Evolutionary conservation across 108 stramenopile genomes (phyloP).

Genomic region (Cyclotella choctawhatcheeana): DNA sequence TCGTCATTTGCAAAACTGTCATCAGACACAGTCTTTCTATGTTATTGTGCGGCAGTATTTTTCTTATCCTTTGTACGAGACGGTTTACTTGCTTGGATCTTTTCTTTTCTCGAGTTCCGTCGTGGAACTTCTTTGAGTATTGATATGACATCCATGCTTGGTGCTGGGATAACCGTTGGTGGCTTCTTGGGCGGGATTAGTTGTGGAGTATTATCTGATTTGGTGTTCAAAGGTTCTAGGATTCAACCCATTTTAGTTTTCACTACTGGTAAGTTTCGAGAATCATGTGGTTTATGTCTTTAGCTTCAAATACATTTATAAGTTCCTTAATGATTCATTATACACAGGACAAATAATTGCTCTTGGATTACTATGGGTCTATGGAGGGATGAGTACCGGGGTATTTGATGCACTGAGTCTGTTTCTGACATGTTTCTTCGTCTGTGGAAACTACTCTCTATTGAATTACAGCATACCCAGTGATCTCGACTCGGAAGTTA

Average conservation of each 20-base stretch:
- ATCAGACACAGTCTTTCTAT: conserved; percentile 6
- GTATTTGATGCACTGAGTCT: neutral
- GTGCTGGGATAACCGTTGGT: conserved; percentile 5
- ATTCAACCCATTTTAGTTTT: conserved; percentile 10
- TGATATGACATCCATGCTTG: conserved; percentile 1
- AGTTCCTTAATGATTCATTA: neutral
- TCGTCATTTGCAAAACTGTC: conserved; percentile 1
- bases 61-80: conserved; percentile 11
- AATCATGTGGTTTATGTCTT: neutral
- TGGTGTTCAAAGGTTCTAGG: neutral
- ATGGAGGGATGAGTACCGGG: neutral
- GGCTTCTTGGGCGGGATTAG: conserved; percentile 2
- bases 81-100: conserved; percentile 2
- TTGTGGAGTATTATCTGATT: conserved; percentile 4
- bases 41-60: conserved; percentile 9
- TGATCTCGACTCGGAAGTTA: neutral
- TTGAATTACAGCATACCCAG: conserved; percentile 8
- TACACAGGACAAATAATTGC: conserved; percentile 3
- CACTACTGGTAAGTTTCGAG: neutral
- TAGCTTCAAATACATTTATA: no score
- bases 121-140: neutral
- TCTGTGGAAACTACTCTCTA: conserved; percentile 10
- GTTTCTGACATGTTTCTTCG: conserved; percentile 4
- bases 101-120: conserved; percentile 2
- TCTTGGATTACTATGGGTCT: neutral